Base-by-base conservation (phyloP, 1,284 basidiomycete genomes). In the Ceratobasidium sp. region DNA sequence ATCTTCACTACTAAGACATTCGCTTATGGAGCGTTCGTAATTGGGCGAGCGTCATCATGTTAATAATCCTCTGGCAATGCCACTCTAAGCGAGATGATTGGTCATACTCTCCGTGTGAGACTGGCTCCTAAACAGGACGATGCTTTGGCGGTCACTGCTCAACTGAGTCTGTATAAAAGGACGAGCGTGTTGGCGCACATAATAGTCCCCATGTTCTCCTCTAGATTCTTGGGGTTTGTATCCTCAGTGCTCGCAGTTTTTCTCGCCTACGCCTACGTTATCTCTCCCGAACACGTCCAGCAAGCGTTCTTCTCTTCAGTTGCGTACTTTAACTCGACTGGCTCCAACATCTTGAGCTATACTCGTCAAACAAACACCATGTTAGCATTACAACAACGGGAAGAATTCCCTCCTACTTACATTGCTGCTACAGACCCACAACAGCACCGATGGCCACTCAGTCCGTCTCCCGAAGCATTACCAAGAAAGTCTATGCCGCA, bases 401-500 rank as follows among this genome's bases (percentile, higher is more conserved):
- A 25, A 1, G 12, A 29, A 15, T 20, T n/a, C 25, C 7, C 42
- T 40, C 38, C 43, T n/a, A 54, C 25, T 22, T 15, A 1, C 7
- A 3, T 43, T 8, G 15, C 17, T 42, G 29, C 13, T 22, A 10
- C n/a, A 65, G 62, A 15, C 22, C 43, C 22, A 12, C 10, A 22
- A 54, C 32, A 7, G 10, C 31, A 27, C 35, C 20, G 31, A 65
- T 65, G 62, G 49, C 62, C 13, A 42, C 62, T 22, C 62, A 65
- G 25, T 65, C 50, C n/a, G 27, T 82, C 34, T 93, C 94, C 7
- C 87, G 95, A 31, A 79, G 77, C 17, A 88, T 95, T 13, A 78
- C 86, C 69, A 90, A 94, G 78, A 86, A 86, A 71, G 90, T 96
- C 8, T 81, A 89, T 3, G 88, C 94, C 0, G 79, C 89, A 17